These are phyloP conservation scores for Arachis stenosperma DNA, from an alignment of 306 rosid species.

Conservation along the genomic window DNA sequence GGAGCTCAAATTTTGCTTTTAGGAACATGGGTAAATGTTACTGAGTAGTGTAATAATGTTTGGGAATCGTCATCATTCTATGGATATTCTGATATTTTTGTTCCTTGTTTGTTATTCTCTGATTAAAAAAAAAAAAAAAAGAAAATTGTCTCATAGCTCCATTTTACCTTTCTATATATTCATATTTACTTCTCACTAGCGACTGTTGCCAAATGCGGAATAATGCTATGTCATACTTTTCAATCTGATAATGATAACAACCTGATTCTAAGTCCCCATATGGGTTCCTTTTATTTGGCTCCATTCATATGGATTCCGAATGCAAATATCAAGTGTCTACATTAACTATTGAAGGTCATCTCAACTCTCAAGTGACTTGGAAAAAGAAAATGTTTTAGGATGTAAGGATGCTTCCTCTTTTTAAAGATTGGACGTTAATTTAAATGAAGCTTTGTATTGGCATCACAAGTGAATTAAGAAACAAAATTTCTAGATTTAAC, in stretches of 20 bases:
- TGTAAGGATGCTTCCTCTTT: background rate
- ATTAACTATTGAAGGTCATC: background rate
- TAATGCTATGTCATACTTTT: constrained; percentile 8
- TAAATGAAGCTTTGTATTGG: background rate
- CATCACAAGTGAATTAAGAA: background rate
- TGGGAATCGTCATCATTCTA: constrained; percentile 25
- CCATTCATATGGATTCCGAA: background rate
- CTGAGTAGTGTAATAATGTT: constrained; percentile 10
- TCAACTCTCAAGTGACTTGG: background rate
- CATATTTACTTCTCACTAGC: background rate
- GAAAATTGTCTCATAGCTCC: background rate
- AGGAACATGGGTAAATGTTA: constrained; percentile 15
- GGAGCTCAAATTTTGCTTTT: constrained; percentile 23
- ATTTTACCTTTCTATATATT: constrained; percentile 3
- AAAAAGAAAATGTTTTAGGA: background rate
- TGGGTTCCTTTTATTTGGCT: background rate
- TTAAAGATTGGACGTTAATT: background rate
- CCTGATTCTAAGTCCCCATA: background rate
- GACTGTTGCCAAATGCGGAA: background rate
- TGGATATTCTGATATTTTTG: constrained; percentile 41
- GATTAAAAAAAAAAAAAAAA: background rate
- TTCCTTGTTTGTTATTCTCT: constrained; percentile 37
- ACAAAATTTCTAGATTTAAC: background rate
- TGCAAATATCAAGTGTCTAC: background rate
- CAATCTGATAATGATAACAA: background rate